phyloP scores from a whole-genome alignment of 1,284 basidiomycete species.

The Ceratobasidium sp. region DNA sequence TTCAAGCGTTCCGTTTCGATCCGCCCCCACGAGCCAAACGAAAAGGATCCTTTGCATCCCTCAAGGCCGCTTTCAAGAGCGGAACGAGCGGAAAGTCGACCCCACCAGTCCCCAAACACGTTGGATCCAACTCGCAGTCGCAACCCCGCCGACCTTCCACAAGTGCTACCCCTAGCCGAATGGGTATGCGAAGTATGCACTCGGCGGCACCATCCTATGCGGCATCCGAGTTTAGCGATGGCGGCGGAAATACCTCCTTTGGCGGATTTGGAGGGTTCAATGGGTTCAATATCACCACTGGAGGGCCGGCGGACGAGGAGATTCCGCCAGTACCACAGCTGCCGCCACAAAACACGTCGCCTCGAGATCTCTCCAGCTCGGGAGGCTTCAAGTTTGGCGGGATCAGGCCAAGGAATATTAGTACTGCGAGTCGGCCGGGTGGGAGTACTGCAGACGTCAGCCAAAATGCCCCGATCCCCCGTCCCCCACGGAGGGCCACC shows the following conservation, averaged over 20 bases:
- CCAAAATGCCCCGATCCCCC: conserved; percentile 26
- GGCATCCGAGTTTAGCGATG: conserved; percentile 39
- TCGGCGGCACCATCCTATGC: conserved; percentile 40
- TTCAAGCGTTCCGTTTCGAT: conserved; percentile 58
- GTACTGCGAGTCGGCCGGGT: conserved; percentile 14
- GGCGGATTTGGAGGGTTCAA: conserved; percentile 31
- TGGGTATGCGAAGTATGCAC: conserved; percentile 27
- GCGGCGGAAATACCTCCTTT: conserved; percentile 23
- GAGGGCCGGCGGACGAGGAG: conserved; percentile 27
- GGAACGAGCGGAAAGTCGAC: conserved; percentile 57
- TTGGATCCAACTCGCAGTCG: conserved; percentile 53
- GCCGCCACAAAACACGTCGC: conserved; percentile 2
- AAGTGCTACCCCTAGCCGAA: conserved; percentile 60
- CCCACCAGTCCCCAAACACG: conserved; percentile 60
- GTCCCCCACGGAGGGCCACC: conserved; percentile 24
- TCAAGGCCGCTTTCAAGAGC: conserved; percentile 87
- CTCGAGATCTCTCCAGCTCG: neutral
- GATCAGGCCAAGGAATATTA: conserved; percentile 50
- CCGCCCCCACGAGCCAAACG: conserved; percentile 61
- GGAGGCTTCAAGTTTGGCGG: conserved; percentile 61
- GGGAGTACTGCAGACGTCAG: conserved; percentile 36
- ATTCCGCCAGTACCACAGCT: conserved; percentile 39
- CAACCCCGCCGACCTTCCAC: conserved; percentile 62
- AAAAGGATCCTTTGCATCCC: conserved; percentile 84
- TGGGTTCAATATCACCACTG: conserved; percentile 17